These are phyloP conservation scores for Entomortierella lignicola DNA, from an alignment of 192 early-diverging fungal genomes.

Conservation along the genomic window DNA sequence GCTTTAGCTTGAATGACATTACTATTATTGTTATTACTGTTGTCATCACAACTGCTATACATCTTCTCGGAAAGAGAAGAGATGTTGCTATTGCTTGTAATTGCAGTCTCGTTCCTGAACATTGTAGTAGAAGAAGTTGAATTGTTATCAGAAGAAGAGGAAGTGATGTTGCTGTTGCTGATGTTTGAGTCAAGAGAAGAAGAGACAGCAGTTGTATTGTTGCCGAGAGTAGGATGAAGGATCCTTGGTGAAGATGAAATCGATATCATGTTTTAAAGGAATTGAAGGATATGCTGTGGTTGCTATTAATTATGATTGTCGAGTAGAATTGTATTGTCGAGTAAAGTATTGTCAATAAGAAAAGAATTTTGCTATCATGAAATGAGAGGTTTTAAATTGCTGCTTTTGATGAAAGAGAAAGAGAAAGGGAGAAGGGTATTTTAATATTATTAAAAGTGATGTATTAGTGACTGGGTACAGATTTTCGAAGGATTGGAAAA, in stretches of 20 bases:
- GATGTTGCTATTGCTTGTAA: background rate
- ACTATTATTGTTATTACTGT: background rate
- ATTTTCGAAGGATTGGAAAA: no score
- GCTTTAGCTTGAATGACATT: background rate
- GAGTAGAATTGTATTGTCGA: no score
- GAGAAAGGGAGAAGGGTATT: no score
- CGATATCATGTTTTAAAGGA: conserved; percentile 47
- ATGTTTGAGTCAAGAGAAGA: no score
- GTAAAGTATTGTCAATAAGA: no score
- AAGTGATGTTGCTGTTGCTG: background rate
- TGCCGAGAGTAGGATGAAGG: conserved; percentile 17
- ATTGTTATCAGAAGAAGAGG: background rate
- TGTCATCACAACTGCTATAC: background rate
- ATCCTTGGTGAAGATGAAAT: conserved; percentile 25
- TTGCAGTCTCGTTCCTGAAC: background rate
- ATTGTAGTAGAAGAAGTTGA: background rate
- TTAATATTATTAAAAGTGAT: no score
- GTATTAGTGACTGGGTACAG: background rate
- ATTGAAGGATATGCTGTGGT: no score
- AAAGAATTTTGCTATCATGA: no score
- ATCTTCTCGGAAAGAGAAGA: background rate
- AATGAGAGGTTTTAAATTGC: no score
- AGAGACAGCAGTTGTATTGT: no score
- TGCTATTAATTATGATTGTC: no score
- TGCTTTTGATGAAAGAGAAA: no score